These are phyloP conservation scores for Mycena venus DNA, from an alignment of 768 basidiomycete genomes.

Conservation along the genomic window DNA sequence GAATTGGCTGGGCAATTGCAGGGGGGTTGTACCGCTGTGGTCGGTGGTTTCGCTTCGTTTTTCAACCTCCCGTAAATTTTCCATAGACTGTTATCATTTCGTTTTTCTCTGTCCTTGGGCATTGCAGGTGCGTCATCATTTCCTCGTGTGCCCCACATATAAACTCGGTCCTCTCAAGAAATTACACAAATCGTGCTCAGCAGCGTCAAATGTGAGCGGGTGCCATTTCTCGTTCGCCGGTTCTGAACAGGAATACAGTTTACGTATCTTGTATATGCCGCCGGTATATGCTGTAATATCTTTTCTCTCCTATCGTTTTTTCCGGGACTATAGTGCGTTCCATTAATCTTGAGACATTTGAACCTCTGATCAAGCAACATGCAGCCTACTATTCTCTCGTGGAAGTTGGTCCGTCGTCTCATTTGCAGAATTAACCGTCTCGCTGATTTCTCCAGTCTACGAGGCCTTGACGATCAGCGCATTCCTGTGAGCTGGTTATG, in stretches of 20 bases:
- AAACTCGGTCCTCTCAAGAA: slow-evolving; percentile 56
- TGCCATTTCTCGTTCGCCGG: slow-evolving; percentile 15
- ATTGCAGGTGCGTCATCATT: slow-evolving; percentile 69
- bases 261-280: slow-evolving; percentile 90
- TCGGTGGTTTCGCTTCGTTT: slow-evolving; percentile 45
- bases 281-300: slow-evolving; percentile 85
- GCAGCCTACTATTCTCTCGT: slow-evolving; percentile 58
- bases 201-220: slow-evolving; percentile 83
- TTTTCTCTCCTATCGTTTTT: slow-evolving; percentile 89
- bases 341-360: not conserved
- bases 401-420: slow-evolving; percentile 53
- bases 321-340: slow-evolving; percentile 76
- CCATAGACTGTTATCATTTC: slow-evolving; percentile 74
- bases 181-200: slow-evolving; percentile 77
- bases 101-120: slow-evolving; percentile 64
- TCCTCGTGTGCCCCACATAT: not conserved
- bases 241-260: slow-evolving; percentile 49
- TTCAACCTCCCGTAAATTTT: not conserved
- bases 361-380: not conserved
- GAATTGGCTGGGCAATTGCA: slow-evolving; percentile 72
- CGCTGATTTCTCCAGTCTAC: slow-evolving; percentile 62
- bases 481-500: slow-evolving; percentile 72
- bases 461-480: slow-evolving; percentile 89
- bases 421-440: not conserved
- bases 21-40: slow-evolving; percentile 65